A percentile compares a stretch with the other conserved stretches of the same genome.
Conservation (phyloP, 139 green algal genomes). For the Chlorella sp. region DNA sequence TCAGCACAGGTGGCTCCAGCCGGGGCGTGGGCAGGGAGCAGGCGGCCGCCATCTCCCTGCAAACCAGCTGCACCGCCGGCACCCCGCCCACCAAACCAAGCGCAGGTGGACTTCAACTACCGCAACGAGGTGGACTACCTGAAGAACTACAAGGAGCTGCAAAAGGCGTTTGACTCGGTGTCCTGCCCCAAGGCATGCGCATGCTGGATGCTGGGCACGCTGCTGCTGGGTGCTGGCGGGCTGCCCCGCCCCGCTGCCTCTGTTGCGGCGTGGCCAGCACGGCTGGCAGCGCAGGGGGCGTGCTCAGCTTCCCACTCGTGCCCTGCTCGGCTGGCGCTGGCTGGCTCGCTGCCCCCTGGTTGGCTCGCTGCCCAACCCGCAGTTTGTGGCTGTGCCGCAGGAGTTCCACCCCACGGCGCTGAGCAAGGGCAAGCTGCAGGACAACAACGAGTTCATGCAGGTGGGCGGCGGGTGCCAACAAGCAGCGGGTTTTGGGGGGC, state of each 20-base stretch:
- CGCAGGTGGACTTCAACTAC: slow-evolving; percentile 93
- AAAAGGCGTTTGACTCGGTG: slow-evolving; percentile 94
- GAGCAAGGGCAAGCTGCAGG: slow-evolving; percentile 90
- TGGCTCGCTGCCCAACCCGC: too few relatives aligned
- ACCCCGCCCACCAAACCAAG: too few relatives aligned
- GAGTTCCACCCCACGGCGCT: slow-evolving; percentile 91
- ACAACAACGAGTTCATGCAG: slow-evolving; percentile 99
- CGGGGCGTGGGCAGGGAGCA: slow-evolving; percentile 24
- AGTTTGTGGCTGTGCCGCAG: too few relatives aligned
- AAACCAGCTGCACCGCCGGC: too few relatives aligned
- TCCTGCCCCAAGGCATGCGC: too few relatives aligned
- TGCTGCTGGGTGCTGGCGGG: neutral
- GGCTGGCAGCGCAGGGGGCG: too few relatives aligned
- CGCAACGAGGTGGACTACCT: slow-evolving; percentile 95
- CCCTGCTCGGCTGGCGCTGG: too few relatives aligned
- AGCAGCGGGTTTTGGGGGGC: neutral
- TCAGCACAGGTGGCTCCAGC: neutral
- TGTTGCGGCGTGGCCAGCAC: neutral
- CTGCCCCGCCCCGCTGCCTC: neutral
- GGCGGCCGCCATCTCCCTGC: too few relatives aligned
- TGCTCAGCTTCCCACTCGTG: too few relatives aligned
- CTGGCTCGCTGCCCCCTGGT: too few relatives aligned
- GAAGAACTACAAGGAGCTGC: slow-evolving; percentile 98
- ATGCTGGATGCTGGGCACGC: neutral
- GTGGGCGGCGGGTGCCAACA: neutral